phyloP scores from a whole-genome alignment of 768 basidiomycete species.

The Leucocoprinus leucothites region DNA sequence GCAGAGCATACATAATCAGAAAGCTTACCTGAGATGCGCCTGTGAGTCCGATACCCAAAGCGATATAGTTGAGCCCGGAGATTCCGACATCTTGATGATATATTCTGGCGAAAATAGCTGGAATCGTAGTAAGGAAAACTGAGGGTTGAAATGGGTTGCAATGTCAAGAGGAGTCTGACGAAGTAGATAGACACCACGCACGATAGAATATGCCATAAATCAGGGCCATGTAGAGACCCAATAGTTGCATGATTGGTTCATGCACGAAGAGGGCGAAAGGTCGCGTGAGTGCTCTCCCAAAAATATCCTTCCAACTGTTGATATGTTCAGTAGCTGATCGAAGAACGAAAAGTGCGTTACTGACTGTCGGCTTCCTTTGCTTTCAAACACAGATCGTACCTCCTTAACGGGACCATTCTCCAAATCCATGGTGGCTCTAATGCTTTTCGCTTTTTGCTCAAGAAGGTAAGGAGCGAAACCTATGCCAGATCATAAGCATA shows the following conservation, averaged over 20 bases:
- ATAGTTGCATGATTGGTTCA: slow-evolving; percentile 67
- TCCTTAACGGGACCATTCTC: slow-evolving; percentile 39
- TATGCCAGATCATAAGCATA: slow-evolving; percentile 26
- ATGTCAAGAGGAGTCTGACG: background rate
- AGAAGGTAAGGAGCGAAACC: slow-evolving; percentile 43
- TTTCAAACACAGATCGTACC: slow-evolving; percentile 49
- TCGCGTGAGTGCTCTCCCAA: slow-evolving; percentile 54
- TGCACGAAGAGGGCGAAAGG: slow-evolving; percentile 60
- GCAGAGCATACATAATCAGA: background rate
- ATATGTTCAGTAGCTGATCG: background rate
- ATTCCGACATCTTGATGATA: slow-evolving; percentile 59
- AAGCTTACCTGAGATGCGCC: slow-evolving; percentile 37
- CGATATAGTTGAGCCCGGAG: slow-evolving; percentile 66
- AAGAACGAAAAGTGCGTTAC: slow-evolving; percentile 18
- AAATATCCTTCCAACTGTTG: slow-evolving; percentile 47
- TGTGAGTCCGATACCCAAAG: slow-evolving; percentile 62
- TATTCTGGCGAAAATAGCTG: slow-evolving; percentile 48
- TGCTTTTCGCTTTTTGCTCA: slow-evolving; percentile 46
- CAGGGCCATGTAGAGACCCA: slow-evolving; percentile 69
- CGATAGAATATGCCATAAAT: slow-evolving; percentile 62
- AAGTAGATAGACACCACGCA: slow-evolving; percentile 25
- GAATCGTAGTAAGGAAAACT: slow-evolving; percentile 71
- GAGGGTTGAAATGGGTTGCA: background rate
- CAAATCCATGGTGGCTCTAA: slow-evolving; percentile 41
- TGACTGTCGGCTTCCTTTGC: slow-evolving; percentile 38